Evolutionary conservation across 75 land plant species (phyloP).

Genomic region (Chamaecyparis obtusa): DNA sequence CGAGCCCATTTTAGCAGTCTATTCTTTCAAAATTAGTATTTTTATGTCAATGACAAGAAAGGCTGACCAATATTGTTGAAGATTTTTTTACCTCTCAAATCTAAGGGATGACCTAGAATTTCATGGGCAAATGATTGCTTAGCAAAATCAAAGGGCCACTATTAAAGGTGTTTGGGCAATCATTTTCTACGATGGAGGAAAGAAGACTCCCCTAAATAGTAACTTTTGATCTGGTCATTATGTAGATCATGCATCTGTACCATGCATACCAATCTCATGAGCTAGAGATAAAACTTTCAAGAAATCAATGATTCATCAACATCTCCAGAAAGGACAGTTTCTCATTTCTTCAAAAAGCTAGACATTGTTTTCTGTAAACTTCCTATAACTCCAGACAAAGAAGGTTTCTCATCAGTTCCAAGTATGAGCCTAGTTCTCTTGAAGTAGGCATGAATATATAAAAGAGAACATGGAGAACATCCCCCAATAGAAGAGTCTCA

Average conservation of each 20-base stretch:
- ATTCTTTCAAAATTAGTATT: not conserved
- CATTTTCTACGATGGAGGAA: not conserved
- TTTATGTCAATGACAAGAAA: not conserved
- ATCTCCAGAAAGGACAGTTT: not conserved
- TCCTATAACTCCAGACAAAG: not conserved
- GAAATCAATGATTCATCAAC: not conserved
- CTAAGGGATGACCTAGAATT: not conserved
- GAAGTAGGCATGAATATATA: not conserved
- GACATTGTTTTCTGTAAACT: not conserved
- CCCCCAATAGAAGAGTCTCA: not conserved
- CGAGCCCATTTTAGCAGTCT: not conserved
- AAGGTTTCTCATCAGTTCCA: not conserved
- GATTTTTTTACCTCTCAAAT: not conserved
- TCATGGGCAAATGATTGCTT: not conserved
- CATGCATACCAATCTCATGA: not conserved
- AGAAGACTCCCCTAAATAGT: not conserved
- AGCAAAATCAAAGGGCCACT: not conserved
- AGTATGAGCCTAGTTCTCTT: not conserved
- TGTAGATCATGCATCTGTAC: not conserved
- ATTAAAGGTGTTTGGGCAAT: not conserved
- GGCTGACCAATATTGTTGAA: not conserved
- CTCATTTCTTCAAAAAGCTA: not conserved
- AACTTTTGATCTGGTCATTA: not conserved
- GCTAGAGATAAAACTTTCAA: not conserved
- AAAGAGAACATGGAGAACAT: not conserved